Conservation (phyloP, 805 yeast genomes). For the Candida morakotiae region DNA sequence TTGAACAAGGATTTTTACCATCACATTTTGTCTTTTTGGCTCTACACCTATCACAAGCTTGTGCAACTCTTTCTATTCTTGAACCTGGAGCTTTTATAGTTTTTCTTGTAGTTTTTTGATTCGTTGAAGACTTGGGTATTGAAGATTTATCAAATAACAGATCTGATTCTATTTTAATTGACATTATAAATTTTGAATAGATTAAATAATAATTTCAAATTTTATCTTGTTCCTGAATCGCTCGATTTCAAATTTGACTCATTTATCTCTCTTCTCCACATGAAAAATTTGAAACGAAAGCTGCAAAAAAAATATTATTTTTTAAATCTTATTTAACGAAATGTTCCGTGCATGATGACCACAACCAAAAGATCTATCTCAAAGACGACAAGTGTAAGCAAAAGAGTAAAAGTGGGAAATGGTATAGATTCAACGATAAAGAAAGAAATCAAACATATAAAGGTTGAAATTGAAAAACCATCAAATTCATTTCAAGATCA, state of each 20-base stretch:
- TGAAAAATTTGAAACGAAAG: neutral
- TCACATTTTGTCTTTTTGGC: conserved; percentile 78
- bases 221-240: conserved; percentile 2
- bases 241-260: conserved; percentile 1
- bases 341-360: neutral
- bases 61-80: conserved; percentile 68
- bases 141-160: neutral
- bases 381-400: neutral
- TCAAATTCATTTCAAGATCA: conserved; percentile 12
- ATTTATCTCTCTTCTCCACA: neutral
- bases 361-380: neutral
- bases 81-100: conserved; percentile 69
- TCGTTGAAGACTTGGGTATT: neutral
- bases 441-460: conserved; percentile 6
- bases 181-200: neutral
- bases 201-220: neutral
- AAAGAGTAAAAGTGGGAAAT: neutral
- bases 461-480: conserved; percentile 7
- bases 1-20: conserved; percentile 73
- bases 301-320: too few relatives aligned
- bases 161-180: neutral
- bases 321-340: too few relatives aligned
- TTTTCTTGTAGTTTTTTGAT: conserved; percentile 11
- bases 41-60: conserved; percentile 88
- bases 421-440: neutral